Evolutionary conservation across 805 yeast species (phyloP).

Genomic region (Candida chilensis): DNA sequence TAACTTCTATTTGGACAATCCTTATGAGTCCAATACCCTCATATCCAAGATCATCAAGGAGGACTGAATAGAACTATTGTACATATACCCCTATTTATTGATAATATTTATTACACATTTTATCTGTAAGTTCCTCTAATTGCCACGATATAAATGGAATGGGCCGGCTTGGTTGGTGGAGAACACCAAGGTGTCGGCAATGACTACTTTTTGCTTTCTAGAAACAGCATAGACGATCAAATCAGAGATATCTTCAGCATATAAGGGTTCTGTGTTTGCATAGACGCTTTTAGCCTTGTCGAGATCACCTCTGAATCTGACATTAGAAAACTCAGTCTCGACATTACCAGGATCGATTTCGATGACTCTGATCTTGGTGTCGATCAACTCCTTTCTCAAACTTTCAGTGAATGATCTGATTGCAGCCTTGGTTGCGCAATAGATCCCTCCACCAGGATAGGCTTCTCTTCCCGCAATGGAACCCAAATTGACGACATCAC

Average conservation of each 20-base stretch:
- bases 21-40: constrained; percentile 11
- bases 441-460: constrained; percentile 26
- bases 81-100: too few relatives aligned
- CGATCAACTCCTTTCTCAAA: constrained; percentile 25
- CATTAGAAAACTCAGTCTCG: constrained; percentile 25
- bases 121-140: too few relatives aligned
- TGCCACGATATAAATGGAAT: constrained; percentile 11
- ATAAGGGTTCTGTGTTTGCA: constrained; percentile 22
- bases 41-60: constrained; percentile 14
- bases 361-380: constrained; percentile 23
- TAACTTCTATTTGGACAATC: constrained; percentile 33
- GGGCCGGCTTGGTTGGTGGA: constrained; percentile 28
- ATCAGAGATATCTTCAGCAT: constrained; percentile 27
- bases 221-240: constrained; percentile 23
- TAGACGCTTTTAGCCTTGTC: constrained; percentile 21
- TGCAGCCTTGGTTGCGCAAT: constrained; percentile 29
- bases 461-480: constrained; percentile 27
- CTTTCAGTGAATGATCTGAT: constrained; percentile 21
- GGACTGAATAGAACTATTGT: too few relatives aligned
- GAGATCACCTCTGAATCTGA: constrained; percentile 22
- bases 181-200: constrained; percentile 27
- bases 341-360: constrained; percentile 33
- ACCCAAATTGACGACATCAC: constrained; percentile 26
- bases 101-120: too few relatives aligned
- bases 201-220: constrained; percentile 22